A percentile compares a stretch with the other conserved stretches of the same genome.
These are phyloP conservation scores for Fusarium beomiforme DNA, from an alignment of 2,329 filamentous ascomycete species.

Conservation along the genomic window DNA sequence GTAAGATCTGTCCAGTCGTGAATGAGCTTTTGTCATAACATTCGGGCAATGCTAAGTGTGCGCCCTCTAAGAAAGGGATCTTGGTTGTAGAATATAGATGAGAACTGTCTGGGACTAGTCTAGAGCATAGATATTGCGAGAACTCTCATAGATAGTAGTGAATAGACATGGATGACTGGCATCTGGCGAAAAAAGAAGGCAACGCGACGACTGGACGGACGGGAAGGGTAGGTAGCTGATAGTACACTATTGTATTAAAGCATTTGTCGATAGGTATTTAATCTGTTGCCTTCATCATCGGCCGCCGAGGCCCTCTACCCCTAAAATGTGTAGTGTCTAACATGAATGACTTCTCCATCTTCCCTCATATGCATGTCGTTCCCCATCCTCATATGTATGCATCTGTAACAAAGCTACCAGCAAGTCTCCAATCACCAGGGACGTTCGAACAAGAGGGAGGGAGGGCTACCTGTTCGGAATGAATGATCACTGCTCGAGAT, in stretches of 20 bases:
- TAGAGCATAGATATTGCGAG: not conserved
- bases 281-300: constrained; percentile 7
- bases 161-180: not conserved
- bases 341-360: constrained; percentile 20
- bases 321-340: constrained; percentile 29
- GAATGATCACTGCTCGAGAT: not conserved
- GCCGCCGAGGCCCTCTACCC: constrained; percentile 27
- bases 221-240: not conserved
- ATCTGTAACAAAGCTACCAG: not conserved
- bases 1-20: not conserved
- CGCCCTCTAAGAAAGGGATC: not conserved
- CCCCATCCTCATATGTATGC: too few relatives aligned
- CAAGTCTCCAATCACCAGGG: not conserved
- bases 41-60: not conserved
- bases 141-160: not conserved
- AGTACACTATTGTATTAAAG: constrained; percentile 30
- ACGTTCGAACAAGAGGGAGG: not conserved
- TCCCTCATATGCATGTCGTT: not conserved
- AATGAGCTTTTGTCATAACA: not conserved
- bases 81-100: not conserved
- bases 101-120: not conserved
- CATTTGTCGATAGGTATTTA: constrained; percentile 16
- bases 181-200: rapidly evolving
- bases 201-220: too few relatives aligned
- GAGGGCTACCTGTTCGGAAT: not conserved